phyloP scores from a whole-genome alignment of 2,329 filamentous ascomycete genomes.

The Diaporthe citrichinensis region DNA sequence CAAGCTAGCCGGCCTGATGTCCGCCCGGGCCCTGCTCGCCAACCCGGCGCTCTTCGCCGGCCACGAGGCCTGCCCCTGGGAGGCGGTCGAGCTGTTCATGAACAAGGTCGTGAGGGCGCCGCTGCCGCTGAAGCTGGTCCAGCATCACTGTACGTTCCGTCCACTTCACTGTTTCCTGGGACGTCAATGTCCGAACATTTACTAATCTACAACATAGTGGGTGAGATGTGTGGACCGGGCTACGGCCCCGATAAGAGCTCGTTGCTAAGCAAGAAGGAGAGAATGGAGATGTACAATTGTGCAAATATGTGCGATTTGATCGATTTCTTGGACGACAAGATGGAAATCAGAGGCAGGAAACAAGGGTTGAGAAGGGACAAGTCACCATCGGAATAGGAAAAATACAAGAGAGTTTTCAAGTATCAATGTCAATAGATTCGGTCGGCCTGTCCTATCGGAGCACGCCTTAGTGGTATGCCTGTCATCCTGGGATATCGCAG shows the following conservation, averaged over 20 bases:
- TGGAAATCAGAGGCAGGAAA: slow-evolving; percentile 48
- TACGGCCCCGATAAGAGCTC: slow-evolving; percentile 66
- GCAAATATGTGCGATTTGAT: slow-evolving; percentile 70
- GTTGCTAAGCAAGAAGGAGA: slow-evolving; percentile 70
- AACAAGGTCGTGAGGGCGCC: slow-evolving; percentile 69
- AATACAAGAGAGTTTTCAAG: neutral
- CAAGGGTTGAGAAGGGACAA: slow-evolving; percentile 43
- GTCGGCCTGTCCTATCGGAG: neutral
- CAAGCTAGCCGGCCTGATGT: slow-evolving; percentile 75
- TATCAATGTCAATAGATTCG: neutral
- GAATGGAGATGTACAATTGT: slow-evolving; percentile 63
- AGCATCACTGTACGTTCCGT: slow-evolving; percentile 65
- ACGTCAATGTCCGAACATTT: neutral
- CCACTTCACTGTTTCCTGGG: neutral
- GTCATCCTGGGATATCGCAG: slow-evolving; percentile 42
- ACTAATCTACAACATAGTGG: slow-evolving; percentile 52
- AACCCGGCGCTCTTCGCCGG: slow-evolving; percentile 78
- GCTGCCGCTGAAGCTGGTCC: slow-evolving; percentile 73
- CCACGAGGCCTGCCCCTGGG: slow-evolving; percentile 70
- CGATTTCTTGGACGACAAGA: slow-evolving; percentile 71
- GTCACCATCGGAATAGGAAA: neutral
- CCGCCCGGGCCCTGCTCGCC: slow-evolving; percentile 75
- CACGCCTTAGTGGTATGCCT: slow-evolving; percentile 23
- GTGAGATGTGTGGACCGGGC: slow-evolving; percentile 75
- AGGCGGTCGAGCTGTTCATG: slow-evolving; percentile 75